These are phyloP conservation scores for Basipetospora chlamydospora DNA, from an alignment of 2,329 filamentous ascomycete genomes.

Conservation along the genomic window DNA sequence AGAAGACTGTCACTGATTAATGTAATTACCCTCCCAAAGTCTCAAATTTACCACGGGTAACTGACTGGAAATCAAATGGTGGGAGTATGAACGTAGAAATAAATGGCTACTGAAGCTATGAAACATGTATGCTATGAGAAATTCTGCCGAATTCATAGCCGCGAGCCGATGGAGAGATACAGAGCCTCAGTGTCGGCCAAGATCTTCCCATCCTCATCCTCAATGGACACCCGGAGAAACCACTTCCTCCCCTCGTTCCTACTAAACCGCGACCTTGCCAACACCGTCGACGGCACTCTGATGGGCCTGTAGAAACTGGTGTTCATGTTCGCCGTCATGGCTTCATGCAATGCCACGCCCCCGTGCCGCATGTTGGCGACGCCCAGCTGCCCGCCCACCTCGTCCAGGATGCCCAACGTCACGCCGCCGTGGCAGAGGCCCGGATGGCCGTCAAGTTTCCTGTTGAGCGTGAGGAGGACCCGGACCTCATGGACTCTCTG, in stretches of 20 bases:
- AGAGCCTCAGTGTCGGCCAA: conserved; percentile 2
- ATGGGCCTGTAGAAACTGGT: conserved; percentile 20
- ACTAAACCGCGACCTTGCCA: conserved; percentile 17
- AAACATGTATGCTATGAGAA: too few species aligned
- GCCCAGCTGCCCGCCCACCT: conserved; percentile 20
- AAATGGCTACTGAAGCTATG: too few species aligned
- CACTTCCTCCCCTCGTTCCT: conserved; percentile 18
- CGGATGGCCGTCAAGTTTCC: conserved; percentile 19
- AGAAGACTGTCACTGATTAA: too few species aligned
- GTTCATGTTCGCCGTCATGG: conserved; percentile 20
- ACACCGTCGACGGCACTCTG: conserved; percentile 15
- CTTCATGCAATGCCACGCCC: conserved; percentile 13
- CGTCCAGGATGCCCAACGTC: conserved; percentile 20
- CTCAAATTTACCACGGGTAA: too few species aligned
- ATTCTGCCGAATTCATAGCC: too few species aligned
- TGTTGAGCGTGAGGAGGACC: conserved; percentile 18
- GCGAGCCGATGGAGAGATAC: background rate
- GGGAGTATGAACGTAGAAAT: too few species aligned
- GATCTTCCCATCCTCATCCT: conserved; percentile 10
- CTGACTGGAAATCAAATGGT: too few species aligned
- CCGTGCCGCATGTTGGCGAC: conserved; percentile 21
- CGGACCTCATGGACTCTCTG: conserved; percentile 16
- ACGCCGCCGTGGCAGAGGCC: conserved; percentile 22
- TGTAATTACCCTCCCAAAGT: too few species aligned
- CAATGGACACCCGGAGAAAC: conserved; percentile 11